These are phyloP conservation scores for Eucalyptus erythrocorys DNA, from an alignment of 345 rosid genomes.

Conservation along the genomic window DNA sequence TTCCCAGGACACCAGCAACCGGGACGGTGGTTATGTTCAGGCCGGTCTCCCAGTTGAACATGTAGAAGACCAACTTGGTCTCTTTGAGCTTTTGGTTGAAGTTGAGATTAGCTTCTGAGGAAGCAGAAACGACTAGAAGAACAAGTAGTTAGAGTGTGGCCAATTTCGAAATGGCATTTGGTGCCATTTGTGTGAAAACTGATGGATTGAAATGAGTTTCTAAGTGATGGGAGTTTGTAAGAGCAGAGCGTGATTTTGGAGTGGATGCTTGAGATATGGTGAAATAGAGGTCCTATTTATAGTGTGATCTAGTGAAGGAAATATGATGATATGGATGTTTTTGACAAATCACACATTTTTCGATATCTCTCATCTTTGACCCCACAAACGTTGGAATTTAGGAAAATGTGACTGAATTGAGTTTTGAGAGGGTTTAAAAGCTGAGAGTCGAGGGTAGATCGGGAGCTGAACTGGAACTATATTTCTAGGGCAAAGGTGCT, in stretches of 20 bases:
- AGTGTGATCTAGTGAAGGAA: background rate
- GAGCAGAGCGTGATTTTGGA: background rate
- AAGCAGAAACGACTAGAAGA: background rate
- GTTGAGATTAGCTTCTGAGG: background rate
- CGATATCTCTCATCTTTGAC: background rate
- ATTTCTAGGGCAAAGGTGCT: background rate
- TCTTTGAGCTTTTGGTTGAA: background rate
- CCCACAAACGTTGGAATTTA: background rate
- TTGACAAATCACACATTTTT: background rate
- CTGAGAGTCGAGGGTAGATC: background rate
- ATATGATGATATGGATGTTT: background rate
- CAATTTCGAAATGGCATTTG: background rate
- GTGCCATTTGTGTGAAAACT: background rate
- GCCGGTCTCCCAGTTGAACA: background rate
- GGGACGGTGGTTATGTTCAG: background rate
- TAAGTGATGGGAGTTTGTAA: background rate
- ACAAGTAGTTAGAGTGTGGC: background rate
- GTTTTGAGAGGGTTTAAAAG: background rate
- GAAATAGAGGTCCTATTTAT: background rate
- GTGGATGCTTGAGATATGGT: background rate
- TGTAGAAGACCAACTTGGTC: background rate
- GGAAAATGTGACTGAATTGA: background rate
- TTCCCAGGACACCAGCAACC: background rate
- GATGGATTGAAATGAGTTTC: background rate
- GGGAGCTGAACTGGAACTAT: background rate